Percentiles rank a stretch among this genome's conserved stretches.
Conservation (phyloP, 768 basidiomycete genomes). For the Boletus huronensis region DNA sequence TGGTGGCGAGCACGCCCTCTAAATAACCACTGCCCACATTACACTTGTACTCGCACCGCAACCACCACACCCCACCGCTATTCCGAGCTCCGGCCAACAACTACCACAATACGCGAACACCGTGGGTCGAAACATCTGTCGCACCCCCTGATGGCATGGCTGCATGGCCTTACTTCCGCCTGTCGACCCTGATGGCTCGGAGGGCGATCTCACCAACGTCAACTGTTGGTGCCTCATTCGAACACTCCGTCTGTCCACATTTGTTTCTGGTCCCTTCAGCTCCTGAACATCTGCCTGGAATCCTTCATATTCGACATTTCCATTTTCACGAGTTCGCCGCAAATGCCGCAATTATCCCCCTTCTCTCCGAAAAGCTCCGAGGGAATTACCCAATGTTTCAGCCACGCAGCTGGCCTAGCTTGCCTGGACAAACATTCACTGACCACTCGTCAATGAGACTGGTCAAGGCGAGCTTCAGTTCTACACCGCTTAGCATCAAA, state of each 20-base stretch:
- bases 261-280: not conserved
- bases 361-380: conserved; percentile 18
- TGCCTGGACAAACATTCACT: not conserved
- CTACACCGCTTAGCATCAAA: not conserved
- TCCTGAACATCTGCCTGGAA: not conserved
- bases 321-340: conserved; percentile 15
- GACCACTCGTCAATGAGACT: conserved; percentile 3
- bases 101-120: not conserved
- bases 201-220: not conserved
- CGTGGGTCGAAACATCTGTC: not conserved
- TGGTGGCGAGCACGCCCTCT: not conserved
- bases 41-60: not conserved
- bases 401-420: not conserved
- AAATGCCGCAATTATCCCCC: conserved; percentile 16
- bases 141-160: not conserved
- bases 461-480: not conserved
- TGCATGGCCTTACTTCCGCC: not conserved
- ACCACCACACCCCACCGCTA: not conserved
- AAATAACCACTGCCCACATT: conserved; percentile 3
- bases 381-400: conserved; percentile 3
- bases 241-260: not conserved
- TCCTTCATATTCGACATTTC: conserved; percentile 1
- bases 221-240: conserved; percentile 1
- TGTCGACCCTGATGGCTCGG: conserved; percentile 5
- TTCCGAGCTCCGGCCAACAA: not conserved